Percentiles rank a stretch among this genome's conserved stretches.
Conservation (phyloP, 495 filamentous ascomycete species). For the Aspergillus haitiensis region DNA sequence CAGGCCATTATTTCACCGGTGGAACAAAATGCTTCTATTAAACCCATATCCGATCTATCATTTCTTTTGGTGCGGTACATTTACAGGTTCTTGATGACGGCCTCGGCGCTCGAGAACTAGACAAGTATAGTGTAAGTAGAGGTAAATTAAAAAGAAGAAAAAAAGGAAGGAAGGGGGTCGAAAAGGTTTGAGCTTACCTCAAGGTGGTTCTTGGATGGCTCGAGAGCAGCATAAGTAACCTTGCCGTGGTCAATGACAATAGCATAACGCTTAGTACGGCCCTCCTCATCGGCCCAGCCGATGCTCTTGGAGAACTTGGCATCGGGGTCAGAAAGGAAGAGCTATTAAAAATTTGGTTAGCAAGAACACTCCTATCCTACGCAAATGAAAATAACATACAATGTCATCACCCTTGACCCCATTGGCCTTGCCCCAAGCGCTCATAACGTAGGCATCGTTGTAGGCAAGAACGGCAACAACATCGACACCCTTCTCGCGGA, state of each 20-base stretch:
- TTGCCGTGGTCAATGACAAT: conserved; percentile 88
- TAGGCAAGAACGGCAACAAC: conserved; percentile 78
- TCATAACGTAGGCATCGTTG: conserved; percentile 93
- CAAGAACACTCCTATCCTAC: neutral
- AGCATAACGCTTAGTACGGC: conserved; percentile 77
- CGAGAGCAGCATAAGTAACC: conserved; percentile 82
- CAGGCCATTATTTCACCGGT: conserved; percentile 24
- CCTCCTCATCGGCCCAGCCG: conserved; percentile 76
- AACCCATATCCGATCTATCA: conserved; percentile 18
- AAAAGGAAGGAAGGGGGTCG: neutral
- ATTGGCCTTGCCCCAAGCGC: conserved; percentile 95
- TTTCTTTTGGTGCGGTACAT: conserved; percentile 15
- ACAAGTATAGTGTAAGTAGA: conserved; percentile 18
- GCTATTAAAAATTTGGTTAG: conserved; percentile 45
- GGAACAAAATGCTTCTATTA: conserved; percentile 23
- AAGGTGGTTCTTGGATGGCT: conserved; percentile 66
- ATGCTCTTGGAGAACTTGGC: conserved; percentile 76
- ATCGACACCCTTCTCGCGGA: conserved; percentile 86
- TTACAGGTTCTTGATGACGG: conserved; percentile 67
- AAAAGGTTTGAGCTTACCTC: conserved; percentile 39
- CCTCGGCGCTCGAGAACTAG: conserved; percentile 70
- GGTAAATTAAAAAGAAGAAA: neutral
- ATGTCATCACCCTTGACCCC: conserved; percentile 75
- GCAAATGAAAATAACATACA: conserved; percentile 45
- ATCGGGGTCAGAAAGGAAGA: conserved; percentile 82